Percentiles rank a stretch among this genome's conserved stretches.
Evolutionary conservation across 192 early-diverging fungal species (phyloP).

Genomic region (Entrophospora sp.): DNA sequence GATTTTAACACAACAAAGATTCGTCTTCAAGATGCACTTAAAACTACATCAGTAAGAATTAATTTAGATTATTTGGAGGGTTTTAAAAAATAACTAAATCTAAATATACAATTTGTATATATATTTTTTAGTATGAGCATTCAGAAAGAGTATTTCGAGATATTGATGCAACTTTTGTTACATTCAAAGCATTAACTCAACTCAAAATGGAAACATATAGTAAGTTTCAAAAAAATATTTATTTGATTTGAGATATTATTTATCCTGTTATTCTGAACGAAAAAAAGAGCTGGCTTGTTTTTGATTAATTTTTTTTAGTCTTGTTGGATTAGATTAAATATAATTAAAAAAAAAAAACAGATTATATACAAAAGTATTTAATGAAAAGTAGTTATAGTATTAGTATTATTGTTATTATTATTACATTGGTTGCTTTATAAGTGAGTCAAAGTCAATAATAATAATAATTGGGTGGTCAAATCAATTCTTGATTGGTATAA

Average conservation of each 20-base stretch:
- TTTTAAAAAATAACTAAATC: no score
- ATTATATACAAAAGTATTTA: no score
- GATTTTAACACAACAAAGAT: no score
- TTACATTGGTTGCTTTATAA: no score
- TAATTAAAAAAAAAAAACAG: no score
- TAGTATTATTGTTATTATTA: no score
- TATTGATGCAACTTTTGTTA: slow-evolving; percentile 51
- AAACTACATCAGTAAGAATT: background rate
- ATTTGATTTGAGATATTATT: background rate
- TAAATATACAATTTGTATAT: no score
- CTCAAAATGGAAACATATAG: slow-evolving; percentile 66
- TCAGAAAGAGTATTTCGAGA: slow-evolving; percentile 54
- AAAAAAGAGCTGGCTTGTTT: background rate
- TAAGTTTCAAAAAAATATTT: slow-evolving; percentile 23
- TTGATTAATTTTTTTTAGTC: background rate
- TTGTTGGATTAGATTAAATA: no score
- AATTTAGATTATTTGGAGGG: background rate
- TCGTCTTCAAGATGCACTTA: no score
- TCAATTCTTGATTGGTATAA: slow-evolving; percentile 7
- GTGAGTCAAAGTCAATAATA: no score
- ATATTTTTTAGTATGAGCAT: slow-evolving; percentile 45
- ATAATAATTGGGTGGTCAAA: no score
- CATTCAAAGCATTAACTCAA: slow-evolving; percentile 42
- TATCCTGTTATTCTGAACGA: background rate
- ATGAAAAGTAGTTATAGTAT: no score